These are phyloP conservation scores for Detonula confervacea DNA, from an alignment of 352 stramenopile genomes.

Conservation along the genomic window DNA sequence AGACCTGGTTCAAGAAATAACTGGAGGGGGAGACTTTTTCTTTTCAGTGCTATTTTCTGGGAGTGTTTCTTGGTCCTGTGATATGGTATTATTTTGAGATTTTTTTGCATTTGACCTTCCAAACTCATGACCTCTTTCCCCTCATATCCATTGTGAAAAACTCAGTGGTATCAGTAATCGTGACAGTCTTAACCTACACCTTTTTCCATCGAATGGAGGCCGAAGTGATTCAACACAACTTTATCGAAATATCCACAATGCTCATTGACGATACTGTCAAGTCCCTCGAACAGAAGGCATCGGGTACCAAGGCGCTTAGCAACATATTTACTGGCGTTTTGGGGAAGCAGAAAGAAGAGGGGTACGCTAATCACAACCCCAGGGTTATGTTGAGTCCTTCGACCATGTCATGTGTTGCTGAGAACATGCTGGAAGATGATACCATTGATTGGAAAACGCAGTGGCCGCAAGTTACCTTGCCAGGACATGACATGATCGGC, in stretches of 20 bases:
- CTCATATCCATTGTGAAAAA: too few relatives aligned
- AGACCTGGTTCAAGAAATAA: too few relatives aligned
- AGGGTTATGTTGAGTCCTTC: constrained; percentile 11
- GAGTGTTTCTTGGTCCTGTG: too few relatives aligned
- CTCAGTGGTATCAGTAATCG: constrained; percentile 27
- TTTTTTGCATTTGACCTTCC: too few relatives aligned
- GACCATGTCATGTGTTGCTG: not conserved
- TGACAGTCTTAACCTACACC: constrained; percentile 18
- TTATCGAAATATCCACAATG: not conserved
- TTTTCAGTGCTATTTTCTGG: too few relatives aligned
- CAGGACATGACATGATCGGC: constrained; percentile 13
- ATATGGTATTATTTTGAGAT: too few relatives aligned
- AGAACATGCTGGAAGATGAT: not conserved
- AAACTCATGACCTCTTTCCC: not conserved
- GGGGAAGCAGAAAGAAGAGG: not conserved
- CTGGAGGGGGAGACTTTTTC: too few relatives aligned
- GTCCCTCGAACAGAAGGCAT: constrained; percentile 7
- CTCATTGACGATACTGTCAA: not conserved
- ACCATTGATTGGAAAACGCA: constrained; percentile 9
- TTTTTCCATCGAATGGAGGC: constrained; percentile 16
- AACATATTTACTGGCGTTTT: constrained; percentile 19
- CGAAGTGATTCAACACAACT: not conserved
- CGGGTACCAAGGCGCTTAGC: not conserved
- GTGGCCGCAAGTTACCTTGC: constrained; percentile 31
- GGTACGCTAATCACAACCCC: constrained; percentile 6